A percentile compares a stretch with the other conserved stretches of the same genome.
phyloP scores from a whole-genome alignment of 2,329 filamentous ascomycete genomes.

The Diaporthe sp. region DNA sequence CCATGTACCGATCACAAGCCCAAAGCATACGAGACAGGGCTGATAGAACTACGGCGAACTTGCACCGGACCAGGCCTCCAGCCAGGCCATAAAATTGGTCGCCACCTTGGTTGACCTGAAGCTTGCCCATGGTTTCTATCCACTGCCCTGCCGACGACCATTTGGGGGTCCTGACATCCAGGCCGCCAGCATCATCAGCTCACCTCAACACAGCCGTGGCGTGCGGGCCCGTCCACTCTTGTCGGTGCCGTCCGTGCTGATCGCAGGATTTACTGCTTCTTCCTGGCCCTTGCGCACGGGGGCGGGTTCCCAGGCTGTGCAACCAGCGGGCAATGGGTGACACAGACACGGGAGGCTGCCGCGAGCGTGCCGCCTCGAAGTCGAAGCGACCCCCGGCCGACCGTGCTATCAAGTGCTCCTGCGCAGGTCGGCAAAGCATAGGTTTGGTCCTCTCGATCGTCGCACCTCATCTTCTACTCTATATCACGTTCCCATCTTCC shows the following conservation, averaged over 20 bases:
- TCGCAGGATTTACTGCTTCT: background rate
- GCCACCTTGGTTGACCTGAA: background rate
- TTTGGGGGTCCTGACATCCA: background rate
- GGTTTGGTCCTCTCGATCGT: background rate
- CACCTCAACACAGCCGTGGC: background rate
- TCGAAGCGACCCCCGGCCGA: constrained; percentile 22
- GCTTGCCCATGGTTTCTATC: background rate
- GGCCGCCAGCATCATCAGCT: background rate
- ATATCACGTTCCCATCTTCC: background rate
- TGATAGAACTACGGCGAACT: background rate
- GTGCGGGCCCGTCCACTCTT: background rate
- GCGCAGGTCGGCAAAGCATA: background rate
- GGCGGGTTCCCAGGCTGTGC: background rate
- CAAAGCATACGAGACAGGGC: constrained; percentile 9
- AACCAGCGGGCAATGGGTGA: constrained; percentile 4
- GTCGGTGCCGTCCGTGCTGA: background rate
- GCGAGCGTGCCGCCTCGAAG: constrained; percentile 25
- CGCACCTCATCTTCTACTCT: background rate
- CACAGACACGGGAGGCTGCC: constrained; percentile 30
- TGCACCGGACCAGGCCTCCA: background rate
- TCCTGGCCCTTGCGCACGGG: constrained; percentile 19
- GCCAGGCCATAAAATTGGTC: background rate
- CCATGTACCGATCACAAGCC: background rate
- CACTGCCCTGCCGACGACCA: background rate
- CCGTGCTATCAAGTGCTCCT: background rate